Base-by-base conservation (phyloP, 164 flowering plant species). In the Sextonia rubra region DNA sequence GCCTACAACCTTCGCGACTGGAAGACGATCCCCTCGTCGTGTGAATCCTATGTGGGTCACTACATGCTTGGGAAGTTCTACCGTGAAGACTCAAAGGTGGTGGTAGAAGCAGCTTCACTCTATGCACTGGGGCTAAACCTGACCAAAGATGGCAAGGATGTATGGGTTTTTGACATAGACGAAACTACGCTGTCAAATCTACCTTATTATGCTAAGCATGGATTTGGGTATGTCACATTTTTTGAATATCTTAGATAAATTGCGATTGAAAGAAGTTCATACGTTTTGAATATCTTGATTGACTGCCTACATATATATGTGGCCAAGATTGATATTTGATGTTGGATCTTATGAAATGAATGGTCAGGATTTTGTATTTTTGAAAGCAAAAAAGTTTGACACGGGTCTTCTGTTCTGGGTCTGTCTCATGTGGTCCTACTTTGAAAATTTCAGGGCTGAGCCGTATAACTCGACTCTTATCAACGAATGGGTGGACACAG, bases 41-140 rank as follows among this genome's bases (percentile, higher is more conserved):
- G 89, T 47, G 86, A 76, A 61, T 52, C 25, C n/a, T 88, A 86
- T 25, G 75, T 88, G 8, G 83, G 83, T 3, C 27, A 85, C 66
- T 88, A 88, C 82, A 77, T 88, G 85, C 75, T 82, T 1, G 85
- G 88, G 4, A n/a, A 66, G 2, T 80, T 76, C 29, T 86, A 86
- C 75, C 71, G 82, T 12, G 2, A 69, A 65, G 91, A 88, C 68
- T 77, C 78, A 12, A 25, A 71, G 24, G 25, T 29, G 2, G 81
- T 73, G 3, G 68, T 64, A 22, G 18, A 64, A 12, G 75, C 48
- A 11, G 80, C 85, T 2, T 14, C 66, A 1, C 7, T 2, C 11
- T 80, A 76, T 47, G 83, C 81, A 0, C 32, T 62, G 44, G 66
- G 70, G 66, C 73, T 78, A 49, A 73, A 61, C 1, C 69, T 79